phyloP scores from a whole-genome alignment of 2,329 filamentous ascomycete species.

The Hirsutella minnesotensis region DNA sequence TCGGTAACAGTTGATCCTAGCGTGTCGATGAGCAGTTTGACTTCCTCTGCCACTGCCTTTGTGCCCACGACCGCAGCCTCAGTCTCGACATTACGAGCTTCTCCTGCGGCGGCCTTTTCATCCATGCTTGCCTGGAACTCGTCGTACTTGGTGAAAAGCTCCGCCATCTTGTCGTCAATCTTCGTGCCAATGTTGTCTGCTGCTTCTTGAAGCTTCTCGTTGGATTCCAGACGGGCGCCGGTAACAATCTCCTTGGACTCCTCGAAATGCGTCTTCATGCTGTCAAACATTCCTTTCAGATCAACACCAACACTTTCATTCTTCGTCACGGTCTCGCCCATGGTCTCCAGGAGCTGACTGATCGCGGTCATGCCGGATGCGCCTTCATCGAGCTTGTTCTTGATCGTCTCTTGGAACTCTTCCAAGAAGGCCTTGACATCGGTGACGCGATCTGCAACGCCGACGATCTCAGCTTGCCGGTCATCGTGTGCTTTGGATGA shows the following conservation, averaged over 20 bases:
- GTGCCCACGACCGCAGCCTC: slow-evolving; percentile 63
- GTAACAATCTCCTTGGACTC: slow-evolving; percentile 71
- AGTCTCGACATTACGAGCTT: slow-evolving; percentile 61
- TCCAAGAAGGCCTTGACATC: slow-evolving; percentile 69
- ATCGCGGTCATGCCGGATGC: slow-evolving; percentile 61
- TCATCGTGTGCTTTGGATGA: slow-evolving; percentile 73
- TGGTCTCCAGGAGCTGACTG: slow-evolving; percentile 54
- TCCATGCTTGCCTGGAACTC: slow-evolving; percentile 67
- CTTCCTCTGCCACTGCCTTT: slow-evolving; percentile 73
- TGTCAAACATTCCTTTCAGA: slow-evolving; percentile 59
- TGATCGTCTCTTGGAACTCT: slow-evolving; percentile 66
- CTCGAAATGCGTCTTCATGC: slow-evolving; percentile 78
- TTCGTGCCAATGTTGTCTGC: slow-evolving; percentile 42
- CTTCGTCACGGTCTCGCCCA: slow-evolving; percentile 50
- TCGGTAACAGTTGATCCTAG: slow-evolving; percentile 72
- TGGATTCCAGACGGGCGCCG: slow-evolving; percentile 68
- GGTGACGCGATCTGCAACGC: slow-evolving; percentile 63
- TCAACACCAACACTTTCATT: slow-evolving; percentile 48
- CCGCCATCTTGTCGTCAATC: slow-evolving; percentile 56
- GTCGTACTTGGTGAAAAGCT: slow-evolving; percentile 79
- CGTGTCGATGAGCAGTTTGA: slow-evolving; percentile 76
- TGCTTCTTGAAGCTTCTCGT: slow-evolving; percentile 59
- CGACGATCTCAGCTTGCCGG: slow-evolving; percentile 71
- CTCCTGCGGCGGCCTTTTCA: slow-evolving; percentile 59
- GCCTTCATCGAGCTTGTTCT: slow-evolving; percentile 65